Conservation (phyloP, 2,329 filamentous ascomycete genomes). For the Sarocladium brachiariae region DNA sequence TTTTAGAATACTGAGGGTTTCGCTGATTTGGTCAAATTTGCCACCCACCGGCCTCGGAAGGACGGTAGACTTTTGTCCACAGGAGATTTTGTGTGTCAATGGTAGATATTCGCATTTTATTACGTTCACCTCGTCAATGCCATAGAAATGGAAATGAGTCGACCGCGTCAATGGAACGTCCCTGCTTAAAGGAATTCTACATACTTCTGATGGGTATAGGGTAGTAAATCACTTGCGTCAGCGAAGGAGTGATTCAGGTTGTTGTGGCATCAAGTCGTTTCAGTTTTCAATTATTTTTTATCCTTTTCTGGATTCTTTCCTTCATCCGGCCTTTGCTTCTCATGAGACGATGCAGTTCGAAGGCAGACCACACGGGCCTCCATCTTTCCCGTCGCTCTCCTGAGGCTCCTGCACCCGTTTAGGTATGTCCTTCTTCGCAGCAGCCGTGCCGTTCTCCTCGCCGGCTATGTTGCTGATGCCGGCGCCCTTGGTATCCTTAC, state of each 20-base stretch:
- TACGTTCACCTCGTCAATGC: no score
- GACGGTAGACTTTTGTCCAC: no score
- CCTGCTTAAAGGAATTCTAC: no score
- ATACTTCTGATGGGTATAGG: no score
- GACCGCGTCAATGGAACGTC: no score
- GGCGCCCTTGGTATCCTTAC: constrained; percentile 23
- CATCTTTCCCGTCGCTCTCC: constrained; percentile 40
- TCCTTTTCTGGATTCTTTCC: constrained; percentile 9
- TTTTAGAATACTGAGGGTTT: no score
- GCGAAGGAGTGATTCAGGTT: not conserved
- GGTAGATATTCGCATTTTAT: no score
- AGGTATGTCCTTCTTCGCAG: constrained; percentile 14
- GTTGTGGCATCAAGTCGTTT: constrained; percentile 3
- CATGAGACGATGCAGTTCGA: constrained; percentile 58
- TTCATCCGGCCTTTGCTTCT: constrained; percentile 35
- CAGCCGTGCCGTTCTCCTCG: constrained; percentile 11
- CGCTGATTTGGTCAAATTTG: no score
- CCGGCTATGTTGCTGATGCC: constrained; percentile 17
- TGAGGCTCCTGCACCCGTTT: constrained; percentile 20
- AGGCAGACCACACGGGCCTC: constrained; percentile 72
- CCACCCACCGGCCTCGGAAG: not conserved
- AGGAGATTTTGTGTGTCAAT: no score
- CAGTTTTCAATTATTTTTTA: constrained; percentile 11
- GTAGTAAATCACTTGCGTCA: no score
- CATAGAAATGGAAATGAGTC: no score